These are phyloP conservation scores for Pyrenophora seminiperda DNA, from an alignment of 2,329 filamentous ascomycete genomes.

Conservation along the genomic window DNA sequence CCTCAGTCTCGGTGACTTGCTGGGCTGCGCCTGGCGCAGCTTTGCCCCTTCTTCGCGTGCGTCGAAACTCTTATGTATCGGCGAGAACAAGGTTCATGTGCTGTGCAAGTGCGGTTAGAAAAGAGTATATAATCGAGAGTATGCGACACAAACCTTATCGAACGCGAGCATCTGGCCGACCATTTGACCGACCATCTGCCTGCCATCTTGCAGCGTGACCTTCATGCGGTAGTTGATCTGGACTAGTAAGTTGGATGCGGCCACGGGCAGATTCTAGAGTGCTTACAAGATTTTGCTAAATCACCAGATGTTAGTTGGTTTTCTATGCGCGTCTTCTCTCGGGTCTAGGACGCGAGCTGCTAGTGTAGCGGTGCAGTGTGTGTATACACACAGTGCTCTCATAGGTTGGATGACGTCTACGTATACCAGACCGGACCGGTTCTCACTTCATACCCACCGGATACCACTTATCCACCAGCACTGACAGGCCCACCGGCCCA, in stretches of 20 bases:
- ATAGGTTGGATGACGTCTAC: too few species aligned
- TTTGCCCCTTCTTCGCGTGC: slow-evolving; percentile 60
- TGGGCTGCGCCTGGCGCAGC: slow-evolving; percentile 68
- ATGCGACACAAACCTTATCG: slow-evolving; percentile 72
- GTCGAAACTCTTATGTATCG: slow-evolving; percentile 74
- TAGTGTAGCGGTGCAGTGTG: too few species aligned
- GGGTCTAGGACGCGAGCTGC: slow-evolving; percentile 43
- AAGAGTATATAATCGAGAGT: not conserved
- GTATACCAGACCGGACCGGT: too few species aligned
- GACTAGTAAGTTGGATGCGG: slow-evolving; percentile 27
- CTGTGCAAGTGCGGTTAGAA: slow-evolving; percentile 53
- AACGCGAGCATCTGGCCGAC: slow-evolving; percentile 98
- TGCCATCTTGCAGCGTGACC: slow-evolving; percentile 90
- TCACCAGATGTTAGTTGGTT: slow-evolving; percentile 50
- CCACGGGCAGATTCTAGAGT: slow-evolving; percentile 22
- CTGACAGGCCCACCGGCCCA: too few species aligned
- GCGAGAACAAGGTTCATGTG: slow-evolving; percentile 99
- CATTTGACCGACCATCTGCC: too few species aligned
- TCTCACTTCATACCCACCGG: too few species aligned
- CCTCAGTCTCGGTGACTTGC: slow-evolving; percentile 80
- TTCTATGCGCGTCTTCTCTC: slow-evolving; percentile 52
- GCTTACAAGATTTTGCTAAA: slow-evolving; percentile 69
- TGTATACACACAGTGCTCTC: too few species aligned
- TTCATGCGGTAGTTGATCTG: slow-evolving; percentile 99
- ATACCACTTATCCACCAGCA: too few species aligned